phyloP scores from a whole-genome alignment of 2,329 filamentous ascomycete genomes.

The Onygenales sp. region DNA sequence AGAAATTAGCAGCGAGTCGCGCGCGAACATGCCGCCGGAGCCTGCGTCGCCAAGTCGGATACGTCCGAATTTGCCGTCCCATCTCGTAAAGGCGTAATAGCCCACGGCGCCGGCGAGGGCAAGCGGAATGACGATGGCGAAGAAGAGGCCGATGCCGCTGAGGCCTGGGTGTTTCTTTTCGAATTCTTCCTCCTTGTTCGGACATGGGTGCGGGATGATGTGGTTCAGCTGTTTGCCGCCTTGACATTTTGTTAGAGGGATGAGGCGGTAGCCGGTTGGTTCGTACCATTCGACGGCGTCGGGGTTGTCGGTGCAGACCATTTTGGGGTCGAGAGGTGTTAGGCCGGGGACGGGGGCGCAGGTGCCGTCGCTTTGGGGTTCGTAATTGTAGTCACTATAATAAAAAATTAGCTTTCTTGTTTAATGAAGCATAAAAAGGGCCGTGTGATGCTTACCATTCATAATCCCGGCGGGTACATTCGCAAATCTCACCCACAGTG shows the following conservation, averaged over 20 bases:
- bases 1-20: slow-evolving; percentile 66
- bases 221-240: slow-evolving; percentile 69
- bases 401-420: slow-evolving; percentile 1
- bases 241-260: slow-evolving; percentile 79
- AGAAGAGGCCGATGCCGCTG: slow-evolving; percentile 68
- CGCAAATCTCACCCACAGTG: slow-evolving; percentile 63
- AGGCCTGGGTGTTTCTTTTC: slow-evolving; percentile 58
- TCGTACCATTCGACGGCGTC: slow-evolving; percentile 70
- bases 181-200: slow-evolving; percentile 74
- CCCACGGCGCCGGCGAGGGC: slow-evolving; percentile 61
- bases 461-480: slow-evolving; percentile 75
- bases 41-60: slow-evolving; percentile 70
- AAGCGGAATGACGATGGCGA: slow-evolving; percentile 72
- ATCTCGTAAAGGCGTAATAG: slow-evolving; percentile 77
- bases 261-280: slow-evolving; percentile 77
- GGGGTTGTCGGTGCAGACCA: slow-evolving; percentile 53
- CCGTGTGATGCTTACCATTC: slow-evolving; percentile 61
- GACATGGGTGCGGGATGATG: slow-evolving; percentile 55
- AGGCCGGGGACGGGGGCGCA: slow-evolving; percentile 71
- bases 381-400: slow-evolving; percentile 81
- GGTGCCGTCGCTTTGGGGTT: slow-evolving; percentile 65
- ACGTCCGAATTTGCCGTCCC: slow-evolving; percentile 83
- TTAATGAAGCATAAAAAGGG: neutral
- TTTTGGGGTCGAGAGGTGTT: slow-evolving; percentile 50
- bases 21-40: slow-evolving; percentile 45